Evolutionary conservation across 371 early-diverging fungal genomes (phyloP), one percentile per base, ranked within the genome.

Genomic region (Sporodiniella umbellata): DNA sequence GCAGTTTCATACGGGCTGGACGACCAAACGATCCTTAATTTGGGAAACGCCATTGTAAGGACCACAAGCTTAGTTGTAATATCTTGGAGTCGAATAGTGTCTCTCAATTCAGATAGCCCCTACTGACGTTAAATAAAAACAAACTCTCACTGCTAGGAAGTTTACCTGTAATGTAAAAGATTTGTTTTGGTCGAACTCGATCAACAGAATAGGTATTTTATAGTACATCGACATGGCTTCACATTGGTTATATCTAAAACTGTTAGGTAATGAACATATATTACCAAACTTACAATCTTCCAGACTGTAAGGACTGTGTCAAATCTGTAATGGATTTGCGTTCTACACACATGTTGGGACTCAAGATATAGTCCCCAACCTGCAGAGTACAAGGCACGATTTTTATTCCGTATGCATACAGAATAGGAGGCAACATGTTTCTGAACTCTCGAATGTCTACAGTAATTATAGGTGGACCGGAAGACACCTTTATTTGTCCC

Each of bases 381-480:
- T 86, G 83, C 11, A 99, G 70, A 0, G 97, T 96, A 55, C 85
- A 85, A 2, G 98, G 92, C 12, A 79, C 62, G 3, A 99, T 65
- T 14, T 79, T 66, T 58, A 96, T 76, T 3, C 90, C 86, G 31
- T 84, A 80, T 24, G 84, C 81, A 56, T 95, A 93, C 2, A 99
- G 70, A 19, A 92, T 81, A 8, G 89, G 85, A 2, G 99, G 99
- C 22, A 99, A 62, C 3, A 93, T 82, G 21, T 94, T 87, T 18
- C 97, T 81, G 57, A 99, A 95, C 64, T 99, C 99, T 48, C 99
- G 87, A 54, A 90, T 80, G 64, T 99, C 99, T 0, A 98, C 93
- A 5, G 95, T 72, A 1, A 98, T 78, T 53, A 77, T 56, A 0
- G 57, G 57, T n/a, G 65, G 61, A 12, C 53, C 66, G 11, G 44